Evolutionary conservation across 2,329 filamentous ascomycete genomes (phyloP).

Genomic region (Colletotrichum sp.): DNA sequence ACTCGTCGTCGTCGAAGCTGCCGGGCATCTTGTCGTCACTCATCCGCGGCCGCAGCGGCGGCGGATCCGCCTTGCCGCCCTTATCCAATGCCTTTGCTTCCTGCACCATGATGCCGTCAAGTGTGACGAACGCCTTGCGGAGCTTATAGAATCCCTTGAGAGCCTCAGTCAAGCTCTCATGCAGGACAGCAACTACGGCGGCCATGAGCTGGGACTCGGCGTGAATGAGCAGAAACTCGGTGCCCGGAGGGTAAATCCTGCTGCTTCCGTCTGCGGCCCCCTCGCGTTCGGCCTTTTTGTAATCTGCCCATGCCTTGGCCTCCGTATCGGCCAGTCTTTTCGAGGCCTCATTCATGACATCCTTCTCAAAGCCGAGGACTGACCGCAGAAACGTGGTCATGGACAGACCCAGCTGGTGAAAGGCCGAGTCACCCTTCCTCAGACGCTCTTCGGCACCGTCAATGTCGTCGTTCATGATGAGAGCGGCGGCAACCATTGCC

Average conservation of each 20-base stretch:
- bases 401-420: conserved; percentile 83
- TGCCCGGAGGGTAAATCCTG: conserved; percentile 78
- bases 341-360: conserved; percentile 84
- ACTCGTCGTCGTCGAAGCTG: conserved; percentile 40
- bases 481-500: conserved; percentile 67
- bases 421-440: conserved; percentile 77
- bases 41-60: conserved; percentile 9
- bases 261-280: conserved; percentile 27
- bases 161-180: conserved; percentile 90
- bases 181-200: conserved; percentile 86
- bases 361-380: conserved; percentile 89
- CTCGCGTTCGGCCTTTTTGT: conserved; percentile 69
- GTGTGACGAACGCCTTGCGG: conserved; percentile 82
- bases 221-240: conserved; percentile 84
- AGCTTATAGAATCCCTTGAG: conserved; percentile 93
- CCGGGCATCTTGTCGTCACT: conserved; percentile 42
- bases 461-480: conserved; percentile 91
- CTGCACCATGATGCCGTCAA: conserved; percentile 79
- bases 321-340: conserved; percentile 78
- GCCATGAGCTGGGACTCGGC: conserved; percentile 89
- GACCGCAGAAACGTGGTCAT: conserved; percentile 86
- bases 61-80: conserved; percentile 21
- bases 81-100: conserved; percentile 61
- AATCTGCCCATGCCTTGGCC: conserved; percentile 75
- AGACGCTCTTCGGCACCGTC: conserved; percentile 80